Conservation (phyloP, 2,329 filamentous ascomycete species). For the Fusarium bulbicola region DNA sequence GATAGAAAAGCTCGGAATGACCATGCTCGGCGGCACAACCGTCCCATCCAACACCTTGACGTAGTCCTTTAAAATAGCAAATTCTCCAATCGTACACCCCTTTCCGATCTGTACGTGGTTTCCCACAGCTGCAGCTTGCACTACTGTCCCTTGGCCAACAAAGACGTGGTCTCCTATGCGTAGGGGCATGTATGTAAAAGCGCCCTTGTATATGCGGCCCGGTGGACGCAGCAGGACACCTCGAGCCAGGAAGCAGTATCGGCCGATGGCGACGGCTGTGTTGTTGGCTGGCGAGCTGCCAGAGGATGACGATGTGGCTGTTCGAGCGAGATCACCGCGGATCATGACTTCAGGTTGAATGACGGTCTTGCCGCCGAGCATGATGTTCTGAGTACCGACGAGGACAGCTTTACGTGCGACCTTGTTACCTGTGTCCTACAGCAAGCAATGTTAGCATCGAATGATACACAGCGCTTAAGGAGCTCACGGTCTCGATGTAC, state of each 20-base stretch:
- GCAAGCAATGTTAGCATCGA: neutral
- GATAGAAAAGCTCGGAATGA: conserved; percentile 90
- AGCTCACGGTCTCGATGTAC: conserved; percentile 92
- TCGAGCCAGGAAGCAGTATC: conserved; percentile 88
- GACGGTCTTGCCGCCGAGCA: conserved; percentile 93
- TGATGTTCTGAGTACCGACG: conserved; percentile 96
- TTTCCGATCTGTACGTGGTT: conserved; percentile 87
- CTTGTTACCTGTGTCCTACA: conserved; percentile 96
- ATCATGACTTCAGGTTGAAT: conserved; percentile 96
- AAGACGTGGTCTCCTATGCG: conserved; percentile 96
- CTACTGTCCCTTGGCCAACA: conserved; percentile 76
- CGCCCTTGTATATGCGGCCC: conserved; percentile 80
- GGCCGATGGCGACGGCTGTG: conserved; percentile 84
- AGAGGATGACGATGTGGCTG: conserved; percentile 55
- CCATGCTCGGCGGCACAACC: conserved; percentile 86
- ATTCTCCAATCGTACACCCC: conserved; percentile 80
- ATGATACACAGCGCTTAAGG: neutral
- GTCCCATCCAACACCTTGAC: conserved; percentile 86
- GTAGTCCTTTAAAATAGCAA: conserved; percentile 93
- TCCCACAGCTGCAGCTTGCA: conserved; percentile 85
- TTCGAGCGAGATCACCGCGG: conserved; percentile 83
- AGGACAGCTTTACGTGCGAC: conserved; percentile 92
- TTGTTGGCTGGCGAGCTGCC: conserved; percentile 58
- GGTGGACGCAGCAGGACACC: conserved; percentile 84
- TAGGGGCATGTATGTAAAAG: conserved; percentile 85